Base-by-base conservation (phyloP, 805 yeast species). In the Jamesozyma hellenica region DNA sequence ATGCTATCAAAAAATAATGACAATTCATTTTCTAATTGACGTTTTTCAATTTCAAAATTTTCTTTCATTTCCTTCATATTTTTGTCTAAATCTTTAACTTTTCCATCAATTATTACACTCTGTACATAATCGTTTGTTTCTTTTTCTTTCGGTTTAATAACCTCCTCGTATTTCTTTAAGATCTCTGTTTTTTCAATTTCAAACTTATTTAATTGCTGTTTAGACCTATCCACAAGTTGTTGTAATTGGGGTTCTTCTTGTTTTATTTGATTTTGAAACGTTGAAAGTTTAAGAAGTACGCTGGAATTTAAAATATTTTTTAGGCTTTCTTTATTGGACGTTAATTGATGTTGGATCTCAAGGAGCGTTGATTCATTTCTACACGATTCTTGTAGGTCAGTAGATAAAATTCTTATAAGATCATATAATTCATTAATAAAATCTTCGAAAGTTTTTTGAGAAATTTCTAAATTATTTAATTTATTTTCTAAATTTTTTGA, bases 391-490 rank as follows among this genome's bases (percentile, higher is more conserved):
- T 56, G 61, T 27, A 73, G 48, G 28, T 72, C 76, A 40, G 66
- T 67, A 7, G 74, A 67, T 19, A 79, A 61, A 9, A 72, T 63
- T 42, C 66, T 46, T 29, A 58, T 37, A 5, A 57, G 42, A 26
- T 54, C 58, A 40, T 51, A 57, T 19, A 58, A 40, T 29, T 58
- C 61, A 30, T 50, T 48, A 15, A 53, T 51, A 13, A 53, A 42
- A 23, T 48, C 66, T 34, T 68, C 71, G 42, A 83, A 70, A 0
- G 86, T 70, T 37, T 77, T 82, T 9, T 74, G 64, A 0, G 88
- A 70, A 1, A 67, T 61, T 1, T 71, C 60, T 15, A 78, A 55
- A 47, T 76, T 75, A 37, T 75, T 63, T 35, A 73, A 66, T 45
- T 72, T 66, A 12, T 44, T 38, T 46, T 79, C 82, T 23, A 73